Base-by-base conservation (phyloP, 2,329 filamentous ascomycete genomes). In the Paecilomyces formosus region DNA sequence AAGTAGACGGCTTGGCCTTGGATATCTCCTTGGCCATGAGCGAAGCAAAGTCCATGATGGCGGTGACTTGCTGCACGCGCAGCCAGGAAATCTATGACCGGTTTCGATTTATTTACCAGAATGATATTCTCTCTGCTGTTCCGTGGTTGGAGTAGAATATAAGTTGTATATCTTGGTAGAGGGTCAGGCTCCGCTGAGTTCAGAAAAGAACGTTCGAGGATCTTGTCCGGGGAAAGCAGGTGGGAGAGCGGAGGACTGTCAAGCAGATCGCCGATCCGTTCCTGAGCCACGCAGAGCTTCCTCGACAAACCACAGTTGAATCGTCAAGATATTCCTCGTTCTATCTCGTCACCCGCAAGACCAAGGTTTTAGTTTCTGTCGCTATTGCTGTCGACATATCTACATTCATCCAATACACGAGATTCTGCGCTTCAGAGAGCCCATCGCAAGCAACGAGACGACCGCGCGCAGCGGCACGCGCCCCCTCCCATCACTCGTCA, bases 1-100 rank as follows among this genome's bases (percentile, higher is more conserved):
- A 65, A 50, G 76, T 64, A 50, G 75, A 65, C 57, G 82, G 76
- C 74, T 90, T 90, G 65, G 87, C 82, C 74, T 94, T 95, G 68
- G 89, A 85, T 69, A 99, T 94, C 76, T 96, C 92, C 71, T 91
- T 89, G 68, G 89, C 86, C 90, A 99, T 96, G 54, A 99, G 80
- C 35, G 91, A 85, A 61, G 92, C 92, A 79, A 99, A 99, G 76
- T 99, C 92, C 94, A 99, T 99, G 65, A 61, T 80, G 70, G 30
- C 21, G n/a, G 26, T 53, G 24, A 12, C 21, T 8, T 28, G 22
- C 50, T 52, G 50, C 50, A 52, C n/a, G 21, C 11, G 50, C 50
- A 52, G 50, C 50, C 3, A 18, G 39, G 9, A 9, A 45, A 21
- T 18, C 7, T 7, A 3, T 45, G 9, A 4, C n/a, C 9, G n/a